Evolutionary conservation across 306 rosid species (phyloP).

Genomic region (Inga oerstediana): DNA sequence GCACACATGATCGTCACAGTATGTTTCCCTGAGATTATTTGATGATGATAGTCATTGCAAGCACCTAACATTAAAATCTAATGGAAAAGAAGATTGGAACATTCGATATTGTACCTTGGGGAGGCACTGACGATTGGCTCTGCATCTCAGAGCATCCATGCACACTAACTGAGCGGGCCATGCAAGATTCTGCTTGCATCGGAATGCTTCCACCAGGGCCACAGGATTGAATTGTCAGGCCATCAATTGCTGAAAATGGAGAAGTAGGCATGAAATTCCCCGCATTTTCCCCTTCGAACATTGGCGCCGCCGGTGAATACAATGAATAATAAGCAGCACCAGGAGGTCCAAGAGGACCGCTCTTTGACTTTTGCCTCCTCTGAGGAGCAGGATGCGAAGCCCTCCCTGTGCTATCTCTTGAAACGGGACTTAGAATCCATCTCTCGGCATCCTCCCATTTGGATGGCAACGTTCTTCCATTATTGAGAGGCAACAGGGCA

Average conservation of each 20-base stretch:
- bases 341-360: constrained; percentile 97
- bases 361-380: constrained; percentile 88
- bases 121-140: constrained; percentile 61
- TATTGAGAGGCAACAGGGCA: constrained; percentile 61
- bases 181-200: constrained; percentile 64
- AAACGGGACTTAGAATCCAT: constrained; percentile 95
- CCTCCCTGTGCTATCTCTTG: constrained; percentile 65
- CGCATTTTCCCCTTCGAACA: constrained; percentile 58
- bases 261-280: constrained; percentile 65
- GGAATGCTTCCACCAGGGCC: constrained; percentile 55
- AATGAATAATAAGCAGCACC: constrained; percentile 70
- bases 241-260: constrained; percentile 80
- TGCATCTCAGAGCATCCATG: constrained; percentile 90
- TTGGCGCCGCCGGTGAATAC: constrained; percentile 72
- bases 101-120: constrained; percentile 54
- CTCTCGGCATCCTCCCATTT: constrained; percentile 99
- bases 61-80: neutral
- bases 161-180: constrained; percentile 89
- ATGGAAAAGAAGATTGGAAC: constrained; percentile 23
- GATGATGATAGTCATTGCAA: constrained; percentile 18
- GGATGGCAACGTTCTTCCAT: constrained; percentile 89
- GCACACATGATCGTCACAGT: constrained; percentile 22
- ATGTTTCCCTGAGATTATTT: neutral
- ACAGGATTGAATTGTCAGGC: constrained; percentile 48
- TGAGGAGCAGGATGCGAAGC: constrained; percentile 53